Evolutionary conservation across 2,329 filamentous ascomycete species (phyloP).

Genomic region (Aspergillus sp.): DNA sequence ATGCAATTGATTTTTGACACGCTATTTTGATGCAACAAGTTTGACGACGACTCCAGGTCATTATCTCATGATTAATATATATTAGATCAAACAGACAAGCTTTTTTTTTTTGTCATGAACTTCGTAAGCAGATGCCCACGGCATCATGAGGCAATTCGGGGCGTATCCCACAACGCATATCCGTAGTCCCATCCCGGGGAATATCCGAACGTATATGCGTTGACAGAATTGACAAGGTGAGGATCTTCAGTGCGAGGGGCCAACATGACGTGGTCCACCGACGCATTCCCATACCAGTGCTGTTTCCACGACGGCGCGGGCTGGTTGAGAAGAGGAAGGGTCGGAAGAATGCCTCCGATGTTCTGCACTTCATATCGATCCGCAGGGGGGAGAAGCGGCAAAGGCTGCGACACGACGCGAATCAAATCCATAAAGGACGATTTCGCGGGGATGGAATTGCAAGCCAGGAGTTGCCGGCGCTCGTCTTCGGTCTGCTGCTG

Average conservation of each 20-base stretch:
- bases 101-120: background rate
- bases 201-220: too few species aligned
- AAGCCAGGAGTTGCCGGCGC: constrained; percentile 10
- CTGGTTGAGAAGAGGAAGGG: constrained; percentile 8
- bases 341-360: constrained; percentile 1
- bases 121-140: background rate
- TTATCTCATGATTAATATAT: too few species aligned
- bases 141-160: background rate
- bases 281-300: constrained; percentile 6
- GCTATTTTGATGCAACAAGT: too few species aligned
- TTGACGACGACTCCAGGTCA: too few species aligned
- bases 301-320: constrained; percentile 12
- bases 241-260: background rate
- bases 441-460: constrained; percentile 13
- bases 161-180: background rate
- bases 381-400: constrained; percentile 6
- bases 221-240: too few species aligned
- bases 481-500: constrained; percentile 4
- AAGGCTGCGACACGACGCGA: constrained; percentile 5
- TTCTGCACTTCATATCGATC: constrained; percentile 3
- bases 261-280: background rate
- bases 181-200: background rate
- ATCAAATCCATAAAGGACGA: constrained; percentile 15
- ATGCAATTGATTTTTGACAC: too few species aligned
- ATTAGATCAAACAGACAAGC: background rate